phyloP scores from a whole-genome alignment of 208 protist genomes.

The Acanthamoeba polyphaga region DNA sequence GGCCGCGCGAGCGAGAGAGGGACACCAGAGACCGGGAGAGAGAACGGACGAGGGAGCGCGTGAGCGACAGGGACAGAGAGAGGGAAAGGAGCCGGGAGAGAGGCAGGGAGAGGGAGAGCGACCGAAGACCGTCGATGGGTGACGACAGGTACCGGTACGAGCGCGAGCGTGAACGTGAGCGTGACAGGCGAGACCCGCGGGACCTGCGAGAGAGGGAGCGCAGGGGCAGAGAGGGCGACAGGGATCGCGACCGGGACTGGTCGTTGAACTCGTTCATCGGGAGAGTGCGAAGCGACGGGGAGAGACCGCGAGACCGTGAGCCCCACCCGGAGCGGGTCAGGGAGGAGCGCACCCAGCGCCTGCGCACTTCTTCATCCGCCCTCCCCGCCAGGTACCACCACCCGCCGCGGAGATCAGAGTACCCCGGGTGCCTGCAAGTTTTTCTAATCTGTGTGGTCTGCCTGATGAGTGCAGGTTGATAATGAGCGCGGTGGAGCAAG shows the following conservation, averaged over 20 bases:
- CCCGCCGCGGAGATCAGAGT: no score
- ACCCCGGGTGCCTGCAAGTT: no score
- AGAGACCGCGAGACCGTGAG: neutral
- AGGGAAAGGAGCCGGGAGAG: neutral
- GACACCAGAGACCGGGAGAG: neutral
- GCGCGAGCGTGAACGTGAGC: neutral
- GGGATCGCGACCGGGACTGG: neutral
- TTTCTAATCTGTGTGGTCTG: neutral
- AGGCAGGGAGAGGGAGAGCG: neutral
- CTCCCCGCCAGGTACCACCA: neutral
- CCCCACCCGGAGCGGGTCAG: neutral
- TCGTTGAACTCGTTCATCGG: constrained; percentile 12
- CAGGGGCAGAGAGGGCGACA: neutral
- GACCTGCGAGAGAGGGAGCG: neutral
- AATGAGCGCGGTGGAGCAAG: constrained; percentile 7
- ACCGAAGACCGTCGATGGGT: neutral
- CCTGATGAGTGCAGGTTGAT: neutral
- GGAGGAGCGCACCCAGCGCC: neutral
- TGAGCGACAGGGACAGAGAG: neutral
- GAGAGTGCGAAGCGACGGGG: neutral
- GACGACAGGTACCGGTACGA: neutral
- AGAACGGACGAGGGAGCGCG: neutral
- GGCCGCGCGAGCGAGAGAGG: neutral
- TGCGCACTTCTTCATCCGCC: neutral
- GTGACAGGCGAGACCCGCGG: neutral